Base-by-base conservation (phyloP, 2,329 filamentous ascomycete genomes). In the Aquanectria penicillioides region DNA sequence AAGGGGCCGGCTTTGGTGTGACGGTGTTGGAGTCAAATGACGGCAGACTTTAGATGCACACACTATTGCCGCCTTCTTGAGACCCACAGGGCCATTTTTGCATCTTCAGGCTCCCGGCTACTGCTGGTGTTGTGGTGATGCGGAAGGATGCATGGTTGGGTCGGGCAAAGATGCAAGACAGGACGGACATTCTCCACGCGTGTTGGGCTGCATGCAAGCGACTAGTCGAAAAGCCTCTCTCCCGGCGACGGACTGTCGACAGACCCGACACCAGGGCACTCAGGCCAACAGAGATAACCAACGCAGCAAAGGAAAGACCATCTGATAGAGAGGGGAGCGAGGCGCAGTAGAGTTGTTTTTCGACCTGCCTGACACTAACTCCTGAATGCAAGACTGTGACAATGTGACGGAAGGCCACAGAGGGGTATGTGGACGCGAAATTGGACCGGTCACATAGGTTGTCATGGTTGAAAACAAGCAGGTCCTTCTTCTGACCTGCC, bases 161-260 rank as follows among this genome's bases (percentile, higher is more conserved):
- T 63, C 46, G 53, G 59, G 56, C 62, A 58, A 61, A 43, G 50
- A 61, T 68, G 65, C 66, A 65, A 68, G 67, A 63, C 66, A 67
- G 57, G 55, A 60, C 59, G 49, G 53, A 57, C 58, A 60, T 61
- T 57, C 49, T 55, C 67, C 67, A 69, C 56, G 63, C 63, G 64
- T 68, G 65, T 62, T 58, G 63, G 63, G 50, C 65, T 64, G 61
- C 62, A 67, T 68, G 55, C 60, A 62, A 67, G 62, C 50, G 64
- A 65, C 67, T 60, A 68, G 65, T 65, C 59, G 54, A 59, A 64
- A 62, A 66, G 57, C 53, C 55, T 59, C 47, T 57, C 46, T 44
- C 50, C 48, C 37, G 37, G 49, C 36, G 44, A 57, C 57, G 53
- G 41, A 44, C 54, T 51, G 33, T 43, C 54, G 31, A 47, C 62